Evolutionary conservation across 2,329 filamentous ascomycete species (phyloP).

Genomic region (Diaporthe citri): DNA sequence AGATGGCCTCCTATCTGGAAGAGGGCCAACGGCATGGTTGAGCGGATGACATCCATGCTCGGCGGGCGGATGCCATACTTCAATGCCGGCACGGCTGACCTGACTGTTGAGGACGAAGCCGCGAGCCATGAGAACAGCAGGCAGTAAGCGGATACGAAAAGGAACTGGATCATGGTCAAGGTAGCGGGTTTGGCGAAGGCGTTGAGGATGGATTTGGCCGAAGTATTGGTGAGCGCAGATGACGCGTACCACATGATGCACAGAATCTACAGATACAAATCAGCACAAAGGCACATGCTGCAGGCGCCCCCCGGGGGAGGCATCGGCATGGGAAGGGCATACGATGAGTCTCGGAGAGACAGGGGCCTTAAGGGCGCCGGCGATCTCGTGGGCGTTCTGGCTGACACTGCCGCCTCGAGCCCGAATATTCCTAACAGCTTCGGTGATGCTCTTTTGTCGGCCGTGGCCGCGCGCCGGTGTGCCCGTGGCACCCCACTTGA

Average conservation of each 20-base stretch:
- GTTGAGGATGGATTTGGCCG: slow-evolving; percentile 95
- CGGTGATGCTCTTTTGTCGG: slow-evolving; percentile 87
- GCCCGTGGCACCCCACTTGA: slow-evolving; percentile 47
- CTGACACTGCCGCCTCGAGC: slow-evolving; percentile 86
- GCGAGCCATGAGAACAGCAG: slow-evolving; percentile 83
- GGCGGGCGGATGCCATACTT: slow-evolving; percentile 87
- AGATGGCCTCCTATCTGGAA: slow-evolving; percentile 97
- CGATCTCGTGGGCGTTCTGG: slow-evolving; percentile 93
- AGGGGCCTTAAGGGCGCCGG: slow-evolving; percentile 89
- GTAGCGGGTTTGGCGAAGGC: slow-evolving; percentile 92
- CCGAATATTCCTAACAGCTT: slow-evolving; percentile 87
- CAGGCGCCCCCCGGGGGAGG: not conserved
- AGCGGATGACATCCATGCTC: slow-evolving; percentile 83
- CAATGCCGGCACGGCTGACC: slow-evolving; percentile 80
- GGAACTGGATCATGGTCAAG: slow-evolving; percentile 92
- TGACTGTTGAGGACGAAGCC: slow-evolving; percentile 77
- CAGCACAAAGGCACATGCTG: slow-evolving; percentile 44
- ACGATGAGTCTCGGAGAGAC: slow-evolving; percentile 91
- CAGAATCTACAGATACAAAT: slow-evolving; percentile 70
- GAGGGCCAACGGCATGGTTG: slow-evolving; percentile 89
- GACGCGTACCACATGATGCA: slow-evolving; percentile 95
- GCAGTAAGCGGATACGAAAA: slow-evolving; percentile 91
- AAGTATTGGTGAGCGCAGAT: slow-evolving; percentile 96
- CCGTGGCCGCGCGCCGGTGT: slow-evolving; percentile 63
- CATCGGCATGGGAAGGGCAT: slow-evolving; percentile 51